Evolutionary conservation across 257 asterid genomes (phyloP).

Genomic region (Lycium ferocissimum): DNA sequence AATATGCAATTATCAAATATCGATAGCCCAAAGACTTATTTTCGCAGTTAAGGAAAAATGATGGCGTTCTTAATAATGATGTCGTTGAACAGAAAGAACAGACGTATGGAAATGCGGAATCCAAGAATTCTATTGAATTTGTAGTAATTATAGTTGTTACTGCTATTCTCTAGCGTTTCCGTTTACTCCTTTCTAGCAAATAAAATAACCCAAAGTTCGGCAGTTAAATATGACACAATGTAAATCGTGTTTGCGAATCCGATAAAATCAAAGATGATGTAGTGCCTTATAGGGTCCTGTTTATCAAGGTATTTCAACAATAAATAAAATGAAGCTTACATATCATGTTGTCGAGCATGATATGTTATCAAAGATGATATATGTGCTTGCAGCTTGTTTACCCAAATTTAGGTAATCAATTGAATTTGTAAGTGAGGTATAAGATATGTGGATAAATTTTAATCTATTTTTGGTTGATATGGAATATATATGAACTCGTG

Average conservation of each 20-base stretch:
- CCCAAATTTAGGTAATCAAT: too few species aligned
- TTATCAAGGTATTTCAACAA: slow-evolving; percentile 53
- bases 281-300: slow-evolving; percentile 57
- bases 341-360: too few species aligned
- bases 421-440: too few species aligned
- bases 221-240: slow-evolving; percentile 71
- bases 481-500: too few species aligned
- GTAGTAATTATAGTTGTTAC: neutral
- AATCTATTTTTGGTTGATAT: too few species aligned
- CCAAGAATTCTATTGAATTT: neutral
- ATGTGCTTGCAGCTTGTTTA: too few species aligned
- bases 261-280: slow-evolving; percentile 53
- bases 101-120: slow-evolving; percentile 33
- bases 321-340: neutral
- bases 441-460: too few species aligned
- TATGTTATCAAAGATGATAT: too few species aligned
- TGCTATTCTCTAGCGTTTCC: too few species aligned
- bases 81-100: slow-evolving; percentile 34
- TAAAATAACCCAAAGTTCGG: neutral
- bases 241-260: slow-evolving; percentile 55
- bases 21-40: slow-evolving; percentile 60
- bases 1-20: slow-evolving; percentile 40
- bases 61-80: neutral
- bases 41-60: neutral
- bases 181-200: neutral